phyloP scores from a whole-genome alignment of 257 asterid genomes.

The Solanum tarijense region DNA sequence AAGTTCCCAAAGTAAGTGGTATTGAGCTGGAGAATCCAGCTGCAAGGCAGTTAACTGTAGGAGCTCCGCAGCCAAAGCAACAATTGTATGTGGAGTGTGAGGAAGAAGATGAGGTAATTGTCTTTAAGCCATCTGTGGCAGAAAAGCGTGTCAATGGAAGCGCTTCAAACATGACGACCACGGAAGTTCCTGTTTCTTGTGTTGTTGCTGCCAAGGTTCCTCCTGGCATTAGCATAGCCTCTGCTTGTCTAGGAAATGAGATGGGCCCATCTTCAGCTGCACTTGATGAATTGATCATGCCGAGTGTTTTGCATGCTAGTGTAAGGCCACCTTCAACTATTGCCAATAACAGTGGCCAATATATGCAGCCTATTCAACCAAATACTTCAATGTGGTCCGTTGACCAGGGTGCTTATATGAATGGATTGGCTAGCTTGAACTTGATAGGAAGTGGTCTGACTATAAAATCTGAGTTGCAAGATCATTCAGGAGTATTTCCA shows the following conservation, averaged over 20 bases:
- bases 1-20: slow-evolving; percentile 16
- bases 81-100: slow-evolving; percentile 35
- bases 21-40: slow-evolving; percentile 14
- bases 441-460: slow-evolving; percentile 43
- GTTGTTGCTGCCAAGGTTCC: not conserved
- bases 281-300: slow-evolving; percentile 28
- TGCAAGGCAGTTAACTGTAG: slow-evolving; percentile 13
- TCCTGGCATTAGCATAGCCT: slow-evolving; percentile 19
- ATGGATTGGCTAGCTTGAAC: slow-evolving; percentile 43
- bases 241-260: slow-evolving; percentile 23
- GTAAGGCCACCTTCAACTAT: slow-evolving; percentile 16
- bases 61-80: slow-evolving; percentile 20
- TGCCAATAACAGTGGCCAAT: slow-evolving; percentile 23
- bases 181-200: not conserved
- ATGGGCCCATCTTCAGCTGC: slow-evolving; percentile 28
- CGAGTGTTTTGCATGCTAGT: slow-evolving; percentile 24
- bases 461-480: slow-evolving; percentile 36
- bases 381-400: slow-evolving; percentile 38
- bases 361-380: slow-evolving; percentile 37
- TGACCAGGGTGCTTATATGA: slow-evolving; percentile 33
- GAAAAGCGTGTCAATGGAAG: slow-evolving; percentile 50
- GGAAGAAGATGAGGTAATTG: slow-evolving; percentile 85
- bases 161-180: slow-evolving; percentile 18
- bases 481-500: slow-evolving; percentile 35
- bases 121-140: slow-evolving; percentile 62